Conservation (phyloP, 805 yeast species). For the Lipomyces spencermartinsiae region DNA sequence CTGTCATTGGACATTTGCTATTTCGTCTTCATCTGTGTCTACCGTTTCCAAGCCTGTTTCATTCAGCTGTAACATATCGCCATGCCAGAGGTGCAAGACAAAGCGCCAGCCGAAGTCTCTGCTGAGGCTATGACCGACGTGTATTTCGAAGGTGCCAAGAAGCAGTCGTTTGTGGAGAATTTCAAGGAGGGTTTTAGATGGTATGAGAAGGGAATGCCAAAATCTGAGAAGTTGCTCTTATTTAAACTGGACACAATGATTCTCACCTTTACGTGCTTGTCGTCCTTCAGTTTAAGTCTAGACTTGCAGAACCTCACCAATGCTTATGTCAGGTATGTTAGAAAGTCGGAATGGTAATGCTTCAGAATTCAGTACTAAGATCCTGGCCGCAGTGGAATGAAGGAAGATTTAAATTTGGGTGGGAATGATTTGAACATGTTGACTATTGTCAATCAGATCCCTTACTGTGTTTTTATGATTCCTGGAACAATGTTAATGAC, state of each 20-base stretch:
- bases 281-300: constrained; percentile 22
- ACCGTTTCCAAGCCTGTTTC: not conserved
- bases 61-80: not conserved
- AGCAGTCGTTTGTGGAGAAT: not conserved
- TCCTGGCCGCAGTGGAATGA: constrained; percentile 59
- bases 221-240: constrained; percentile 44
- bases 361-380: constrained; percentile 46
- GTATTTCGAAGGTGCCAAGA: not conserved
- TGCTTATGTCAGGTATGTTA: constrained; percentile 26
- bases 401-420: constrained; percentile 51
- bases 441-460: constrained; percentile 28
- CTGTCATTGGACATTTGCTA: not conserved
- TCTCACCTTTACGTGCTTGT: constrained; percentile 43
- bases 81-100: not conserved
- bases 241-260: constrained; percentile 47
- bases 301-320: constrained; percentile 28
- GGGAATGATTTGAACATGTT: constrained; percentile 52
- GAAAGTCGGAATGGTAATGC: not conserved
- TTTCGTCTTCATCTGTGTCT: not conserved
- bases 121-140: not conserved
- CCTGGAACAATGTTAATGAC: constrained; percentile 49
- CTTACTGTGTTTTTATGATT: constrained; percentile 55
- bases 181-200: constrained; percentile 32
- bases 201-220: constrained; percentile 44
- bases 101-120: not conserved